phyloP scores from a whole-genome alignment of 257 asterid genomes.

The Penstemon eatonii region DNA sequence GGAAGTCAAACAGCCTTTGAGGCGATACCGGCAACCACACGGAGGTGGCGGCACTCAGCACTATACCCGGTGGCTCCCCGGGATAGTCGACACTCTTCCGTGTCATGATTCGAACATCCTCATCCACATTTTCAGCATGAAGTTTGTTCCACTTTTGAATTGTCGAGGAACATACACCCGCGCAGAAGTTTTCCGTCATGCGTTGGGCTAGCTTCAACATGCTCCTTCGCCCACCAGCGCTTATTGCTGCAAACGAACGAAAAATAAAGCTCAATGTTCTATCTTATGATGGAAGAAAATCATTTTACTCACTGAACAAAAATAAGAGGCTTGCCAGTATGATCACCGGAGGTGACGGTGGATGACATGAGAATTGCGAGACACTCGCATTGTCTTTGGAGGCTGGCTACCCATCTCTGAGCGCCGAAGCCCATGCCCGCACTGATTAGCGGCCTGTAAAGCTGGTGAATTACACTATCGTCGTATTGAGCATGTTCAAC shows the following conservation, averaged over 20 bases:
- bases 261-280: too few species aligned
- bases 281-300: too few species aligned
- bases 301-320: too few species aligned
- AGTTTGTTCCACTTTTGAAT: constrained; percentile 70
- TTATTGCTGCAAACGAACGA: constrained; percentile 39
- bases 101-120: constrained; percentile 66
- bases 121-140: constrained; percentile 46
- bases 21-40: constrained; percentile 68
- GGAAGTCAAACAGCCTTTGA: constrained; percentile 52
- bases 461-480: constrained; percentile 50
- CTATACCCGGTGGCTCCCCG: constrained; percentile 65
- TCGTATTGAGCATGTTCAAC: constrained; percentile 65
- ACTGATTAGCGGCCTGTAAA: constrained; percentile 46
- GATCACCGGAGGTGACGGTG: constrained; percentile 41
- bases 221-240: constrained; percentile 54
- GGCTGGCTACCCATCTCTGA: constrained; percentile 60
- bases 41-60: constrained; percentile 59
- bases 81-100: constrained; percentile 63
- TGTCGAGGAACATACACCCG: constrained; percentile 63
- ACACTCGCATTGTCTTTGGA: constrained; percentile 64
- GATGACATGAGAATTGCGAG: constrained; percentile 70
- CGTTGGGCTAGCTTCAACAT: constrained; percentile 70
- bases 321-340: constrained; percentile 30
- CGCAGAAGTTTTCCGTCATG: constrained; percentile 62
- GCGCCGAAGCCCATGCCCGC: constrained; percentile 69